Evolutionary conservation across 768 basidiomycete genomes (phyloP).

Genomic region (Holtermanniella nyarrowii): DNA sequence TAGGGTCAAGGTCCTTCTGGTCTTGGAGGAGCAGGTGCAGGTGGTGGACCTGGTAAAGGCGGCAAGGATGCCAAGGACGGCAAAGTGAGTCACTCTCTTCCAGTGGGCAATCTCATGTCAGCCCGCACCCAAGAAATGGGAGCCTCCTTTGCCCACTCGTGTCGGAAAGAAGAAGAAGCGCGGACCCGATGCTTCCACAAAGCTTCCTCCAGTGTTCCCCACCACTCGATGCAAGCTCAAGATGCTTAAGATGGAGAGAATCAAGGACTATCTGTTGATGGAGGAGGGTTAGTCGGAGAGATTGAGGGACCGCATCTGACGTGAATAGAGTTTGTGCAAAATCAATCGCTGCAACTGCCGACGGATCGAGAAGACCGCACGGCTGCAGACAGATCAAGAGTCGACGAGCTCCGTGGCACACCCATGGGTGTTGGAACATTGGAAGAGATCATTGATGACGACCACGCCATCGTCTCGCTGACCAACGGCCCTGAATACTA

Average conservation of each 20-base stretch:
- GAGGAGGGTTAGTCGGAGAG: slow-evolving; percentile 48
- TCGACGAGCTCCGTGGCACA: slow-evolving; percentile 86
- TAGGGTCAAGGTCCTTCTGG: slow-evolving; percentile 40
- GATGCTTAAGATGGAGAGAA: slow-evolving; percentile 90
- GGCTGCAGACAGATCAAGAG: slow-evolving; percentile 83
- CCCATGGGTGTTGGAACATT: slow-evolving; percentile 98
- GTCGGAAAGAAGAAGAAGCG: slow-evolving; percentile 87
- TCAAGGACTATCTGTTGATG: slow-evolving; percentile 91
- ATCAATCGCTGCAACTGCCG: slow-evolving; percentile 7
- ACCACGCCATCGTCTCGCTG: slow-evolving; percentile 81
- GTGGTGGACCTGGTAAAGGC: slow-evolving; percentile 13
- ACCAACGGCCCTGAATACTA: slow-evolving; percentile 92
- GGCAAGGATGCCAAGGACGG: slow-evolving; percentile 30
- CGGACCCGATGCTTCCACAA: slow-evolving; percentile 82
- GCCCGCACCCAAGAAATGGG: slow-evolving; percentile 83
- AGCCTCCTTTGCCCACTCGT: slow-evolving; percentile 90
- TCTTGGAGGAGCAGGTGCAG: slow-evolving; percentile 21
- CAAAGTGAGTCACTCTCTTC: background rate
- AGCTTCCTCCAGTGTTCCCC: slow-evolving; percentile 84
- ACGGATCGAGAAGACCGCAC: slow-evolving; percentile 79
- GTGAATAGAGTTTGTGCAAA: background rate
- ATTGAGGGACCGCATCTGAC: slow-evolving; percentile 31
- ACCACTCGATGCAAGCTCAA: slow-evolving; percentile 91
- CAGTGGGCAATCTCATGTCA: background rate
- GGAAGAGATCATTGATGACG: slow-evolving; percentile 63